Percentiles rank a stretch among this genome's conserved stretches.
Conservation (phyloP, 805 yeast genomes). For the Nakazawaea ambrosiae region DNA sequence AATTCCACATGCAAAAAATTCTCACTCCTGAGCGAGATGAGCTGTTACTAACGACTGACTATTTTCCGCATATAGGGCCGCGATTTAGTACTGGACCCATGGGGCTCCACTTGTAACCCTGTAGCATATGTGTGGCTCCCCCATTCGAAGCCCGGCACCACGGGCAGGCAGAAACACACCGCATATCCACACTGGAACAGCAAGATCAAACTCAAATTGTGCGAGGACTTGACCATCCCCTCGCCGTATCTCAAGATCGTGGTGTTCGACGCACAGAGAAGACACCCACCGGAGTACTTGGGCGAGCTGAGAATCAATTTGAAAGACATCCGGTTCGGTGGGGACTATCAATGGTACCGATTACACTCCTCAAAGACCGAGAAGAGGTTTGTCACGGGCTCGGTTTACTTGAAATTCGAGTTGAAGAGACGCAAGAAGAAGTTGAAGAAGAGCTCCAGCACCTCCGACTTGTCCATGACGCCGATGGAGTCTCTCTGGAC, state of each 20-base stretch:
- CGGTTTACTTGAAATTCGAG: constrained; percentile 17
- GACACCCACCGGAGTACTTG: constrained; percentile 14
- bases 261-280: constrained; percentile 6
- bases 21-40: too few species aligned
- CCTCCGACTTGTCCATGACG: neutral
- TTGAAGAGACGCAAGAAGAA: constrained; percentile 9
- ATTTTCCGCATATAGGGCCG: constrained; percentile 3
- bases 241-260: constrained; percentile 4
- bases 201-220: constrained; percentile 8
- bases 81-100: constrained; percentile 4
- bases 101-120: constrained; percentile 7
- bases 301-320: constrained; percentile 23
- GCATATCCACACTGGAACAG: constrained; percentile 7
- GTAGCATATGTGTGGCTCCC: constrained; percentile 3
- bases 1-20: too few species aligned
- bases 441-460: neutral
- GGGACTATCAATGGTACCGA: constrained; percentile 16
- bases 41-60: constrained; percentile 2
- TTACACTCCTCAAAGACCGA: constrained; percentile 19
- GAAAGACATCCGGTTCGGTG: constrained; percentile 15
- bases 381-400: constrained; percentile 22
- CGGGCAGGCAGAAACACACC: constrained; percentile 7
- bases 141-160: neutral
- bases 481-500: constrained; percentile 1
- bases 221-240: constrained; percentile 1